These are phyloP conservation scores for Leccinum broughii DNA, from an alignment of 768 basidiomycete genomes.

Conservation along the genomic window DNA sequence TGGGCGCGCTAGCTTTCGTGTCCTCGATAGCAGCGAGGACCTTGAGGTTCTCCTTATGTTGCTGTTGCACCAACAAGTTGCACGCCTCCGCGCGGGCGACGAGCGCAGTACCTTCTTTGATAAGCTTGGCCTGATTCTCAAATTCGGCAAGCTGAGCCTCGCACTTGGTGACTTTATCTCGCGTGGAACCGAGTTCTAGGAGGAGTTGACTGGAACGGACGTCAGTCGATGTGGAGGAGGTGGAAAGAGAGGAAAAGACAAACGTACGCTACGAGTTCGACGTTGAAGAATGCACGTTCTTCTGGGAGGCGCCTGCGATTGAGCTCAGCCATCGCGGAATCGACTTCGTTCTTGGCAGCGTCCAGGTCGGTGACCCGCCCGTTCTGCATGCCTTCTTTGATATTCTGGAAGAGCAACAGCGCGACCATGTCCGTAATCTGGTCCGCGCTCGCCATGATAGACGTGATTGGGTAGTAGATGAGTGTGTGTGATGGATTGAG, in stretches of 20 bases:
- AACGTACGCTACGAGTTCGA: conserved; percentile 14
- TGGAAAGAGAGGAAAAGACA: not conserved
- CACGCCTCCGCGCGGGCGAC: conserved; percentile 8
- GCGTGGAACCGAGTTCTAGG: conserved; percentile 10
- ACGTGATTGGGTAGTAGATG: conserved; percentile 1
- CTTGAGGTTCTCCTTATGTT: conserved; percentile 8
- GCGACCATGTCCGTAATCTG: conserved; percentile 1
- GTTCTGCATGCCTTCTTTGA: conserved; percentile 13
- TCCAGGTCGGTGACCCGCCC: conserved; percentile 11
- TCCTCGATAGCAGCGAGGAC: conserved; percentile 5
- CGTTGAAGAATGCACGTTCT: not conserved
- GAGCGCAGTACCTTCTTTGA: conserved; percentile 11
- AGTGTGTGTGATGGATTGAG: not conserved
- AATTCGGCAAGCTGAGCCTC: conserved; percentile 11
- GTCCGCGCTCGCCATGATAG: conserved; percentile 7
- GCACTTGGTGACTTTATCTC: conserved; percentile 9
- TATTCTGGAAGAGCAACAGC: conserved; percentile 11
- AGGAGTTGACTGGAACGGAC: conserved; percentile 7
- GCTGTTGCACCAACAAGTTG: conserved; percentile 1
- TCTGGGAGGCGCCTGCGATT: not conserved
- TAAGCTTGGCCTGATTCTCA: not conserved
- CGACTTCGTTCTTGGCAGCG: conserved; percentile 8
- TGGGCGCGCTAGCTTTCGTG: not conserved
- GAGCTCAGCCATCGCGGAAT: conserved; percentile 14
- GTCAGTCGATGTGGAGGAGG: not conserved